phyloP scores from a whole-genome alignment of 805 yeast genomes.

The Myxozyma neglecta region DNA sequence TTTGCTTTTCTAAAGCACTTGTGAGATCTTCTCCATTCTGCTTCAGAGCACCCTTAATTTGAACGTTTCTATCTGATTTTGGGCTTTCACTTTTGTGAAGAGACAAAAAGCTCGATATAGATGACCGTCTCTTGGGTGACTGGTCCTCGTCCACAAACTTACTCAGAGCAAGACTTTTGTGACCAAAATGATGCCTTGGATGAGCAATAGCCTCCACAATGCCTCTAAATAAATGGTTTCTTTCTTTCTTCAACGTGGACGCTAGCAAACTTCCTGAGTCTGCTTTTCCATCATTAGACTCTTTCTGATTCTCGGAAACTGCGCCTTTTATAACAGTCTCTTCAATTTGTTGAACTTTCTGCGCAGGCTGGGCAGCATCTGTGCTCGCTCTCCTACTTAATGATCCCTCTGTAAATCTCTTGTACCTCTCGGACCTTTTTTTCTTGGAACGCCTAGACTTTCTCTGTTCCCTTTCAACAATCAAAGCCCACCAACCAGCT shows the following conservation, averaged over 20 bases:
- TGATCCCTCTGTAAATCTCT: slow-evolving; percentile 9
- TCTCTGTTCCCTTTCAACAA: slow-evolving; percentile 47
- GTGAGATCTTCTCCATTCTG: background rate
- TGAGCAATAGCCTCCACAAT: background rate
- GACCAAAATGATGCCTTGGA: background rate
- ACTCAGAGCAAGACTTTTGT: background rate
- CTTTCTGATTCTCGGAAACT: background rate
- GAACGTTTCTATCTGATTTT: background rate
- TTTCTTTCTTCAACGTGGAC: background rate
- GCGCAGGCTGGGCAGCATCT: background rate
- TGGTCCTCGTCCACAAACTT: background rate
- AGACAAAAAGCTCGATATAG: slow-evolving; percentile 7
- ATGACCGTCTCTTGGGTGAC: slow-evolving; percentile 1
- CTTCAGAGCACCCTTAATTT: background rate
- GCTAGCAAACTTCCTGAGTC: background rate
- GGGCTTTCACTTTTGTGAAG: background rate
- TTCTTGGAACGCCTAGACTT: slow-evolving; percentile 1
- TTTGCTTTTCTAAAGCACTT: background rate
- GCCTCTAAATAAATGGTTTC: background rate
- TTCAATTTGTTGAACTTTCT: background rate
- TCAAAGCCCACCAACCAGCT: slow-evolving; percentile 72
- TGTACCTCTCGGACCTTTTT: slow-evolving; percentile 3
- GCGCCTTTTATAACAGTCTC: background rate
- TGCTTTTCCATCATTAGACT: background rate
- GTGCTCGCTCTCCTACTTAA: slow-evolving; percentile 8